phyloP scores from a whole-genome alignment of 2,329 filamentous ascomycete species.

The Sporothrix phasma region DNA sequence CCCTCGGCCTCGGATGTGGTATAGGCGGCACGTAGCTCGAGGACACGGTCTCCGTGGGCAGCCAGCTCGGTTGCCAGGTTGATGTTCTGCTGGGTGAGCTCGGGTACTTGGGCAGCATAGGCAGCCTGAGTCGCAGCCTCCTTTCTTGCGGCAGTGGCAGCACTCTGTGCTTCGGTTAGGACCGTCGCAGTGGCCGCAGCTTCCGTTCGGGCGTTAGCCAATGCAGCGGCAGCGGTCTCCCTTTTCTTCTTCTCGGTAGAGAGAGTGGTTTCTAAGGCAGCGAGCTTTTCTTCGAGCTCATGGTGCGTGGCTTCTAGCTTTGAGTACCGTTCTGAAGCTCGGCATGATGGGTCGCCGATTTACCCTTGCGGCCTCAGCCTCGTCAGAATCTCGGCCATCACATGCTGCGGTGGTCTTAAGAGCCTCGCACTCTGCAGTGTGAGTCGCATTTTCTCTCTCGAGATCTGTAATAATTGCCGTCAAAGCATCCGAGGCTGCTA shows the following conservation, averaged over 20 bases:
- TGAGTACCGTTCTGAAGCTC: constrained; percentile 7
- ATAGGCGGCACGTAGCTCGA: constrained; percentile 5
- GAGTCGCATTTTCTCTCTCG: constrained; percentile 1
- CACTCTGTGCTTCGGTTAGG: not conserved
- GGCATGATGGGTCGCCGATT: not conserved
- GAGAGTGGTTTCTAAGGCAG: not conserved
- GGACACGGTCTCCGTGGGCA: not conserved
- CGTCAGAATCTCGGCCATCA: not conserved
- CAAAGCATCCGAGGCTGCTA: not conserved
- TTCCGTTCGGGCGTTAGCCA: not conserved
- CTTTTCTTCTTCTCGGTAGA: not conserved
- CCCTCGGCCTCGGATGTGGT: constrained; percentile 11
- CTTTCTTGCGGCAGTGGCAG: not conserved
- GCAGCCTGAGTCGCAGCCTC: not conserved
- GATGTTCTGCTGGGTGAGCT: not conserved
- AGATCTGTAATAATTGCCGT: constrained; percentile 2
- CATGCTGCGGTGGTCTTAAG: not conserved
- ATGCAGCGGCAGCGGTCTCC: not conserved
- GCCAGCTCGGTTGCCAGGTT: not conserved
- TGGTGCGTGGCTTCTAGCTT: constrained; percentile 4
- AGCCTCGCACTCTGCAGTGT: constrained; percentile 1
- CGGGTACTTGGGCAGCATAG: not conserved
- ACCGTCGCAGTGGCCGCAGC: not conserved
- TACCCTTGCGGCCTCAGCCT: not conserved
- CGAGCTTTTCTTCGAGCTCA: not conserved